phyloP scores from a whole-genome alignment of 2,329 filamentous ascomycete species.

The Cytospora mali region DNA sequence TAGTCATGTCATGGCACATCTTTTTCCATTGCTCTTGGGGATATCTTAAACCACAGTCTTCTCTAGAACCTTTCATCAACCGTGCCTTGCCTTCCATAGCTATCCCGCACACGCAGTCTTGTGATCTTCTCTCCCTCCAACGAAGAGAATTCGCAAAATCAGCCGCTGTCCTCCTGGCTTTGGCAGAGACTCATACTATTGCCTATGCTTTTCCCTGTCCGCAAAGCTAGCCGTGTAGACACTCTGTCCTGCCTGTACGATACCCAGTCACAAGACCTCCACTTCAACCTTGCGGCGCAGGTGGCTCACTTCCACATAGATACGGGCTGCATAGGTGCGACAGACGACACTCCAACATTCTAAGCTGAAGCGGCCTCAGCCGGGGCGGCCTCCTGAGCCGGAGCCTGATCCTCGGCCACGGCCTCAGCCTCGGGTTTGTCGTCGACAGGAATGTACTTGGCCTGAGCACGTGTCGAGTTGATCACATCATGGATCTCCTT shows the following conservation, averaged over 20 bases:
- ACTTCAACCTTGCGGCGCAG: not conserved
- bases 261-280: not conserved
- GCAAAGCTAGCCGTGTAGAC: not conserved
- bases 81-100: not conserved
- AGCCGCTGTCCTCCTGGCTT: not conserved
- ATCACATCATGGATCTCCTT: slow-evolving; percentile 78
- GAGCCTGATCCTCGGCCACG: slow-evolving; percentile 8
- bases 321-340: not conserved
- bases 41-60: slow-evolving; percentile 24
- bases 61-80: slow-evolving; percentile 13
- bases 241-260: not conserved
- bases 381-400: slow-evolving; percentile 3
- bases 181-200: not conserved
- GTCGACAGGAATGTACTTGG: slow-evolving; percentile 49
- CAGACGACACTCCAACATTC: slow-evolving; percentile 22
- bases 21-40: slow-evolving; percentile 24
- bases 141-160: not conserved
- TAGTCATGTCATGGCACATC: not conserved
- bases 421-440: slow-evolving; percentile 22
- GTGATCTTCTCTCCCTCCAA: not conserved
- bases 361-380: slow-evolving; percentile 18
- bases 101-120: slow-evolving; percentile 2
- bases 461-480: slow-evolving; percentile 67
- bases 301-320: not conserved
- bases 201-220: not conserved